phyloP scores from a whole-genome alignment of 2,329 filamentous ascomycete species.

The Purpureocillium lavendulum region DNA sequence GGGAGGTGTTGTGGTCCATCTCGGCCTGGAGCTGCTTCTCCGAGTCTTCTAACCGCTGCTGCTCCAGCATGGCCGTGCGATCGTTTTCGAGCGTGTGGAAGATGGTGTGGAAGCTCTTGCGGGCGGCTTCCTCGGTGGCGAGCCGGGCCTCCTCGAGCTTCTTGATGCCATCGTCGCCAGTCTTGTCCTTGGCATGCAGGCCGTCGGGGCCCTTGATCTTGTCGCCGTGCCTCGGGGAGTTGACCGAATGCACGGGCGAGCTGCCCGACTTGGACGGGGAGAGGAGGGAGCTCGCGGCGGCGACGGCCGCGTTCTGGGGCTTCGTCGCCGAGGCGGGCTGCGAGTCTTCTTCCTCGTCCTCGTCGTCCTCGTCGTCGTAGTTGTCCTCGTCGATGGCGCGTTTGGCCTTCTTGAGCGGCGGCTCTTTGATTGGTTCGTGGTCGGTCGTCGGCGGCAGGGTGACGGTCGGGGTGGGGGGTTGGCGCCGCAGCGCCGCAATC shows the following conservation, averaged over 20 bases:
- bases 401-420: slow-evolving; percentile 65
- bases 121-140: slow-evolving; percentile 81
- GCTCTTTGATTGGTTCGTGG: slow-evolving; percentile 49
- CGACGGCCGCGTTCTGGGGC: slow-evolving; percentile 40
- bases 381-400: slow-evolving; percentile 77
- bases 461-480: slow-evolving; percentile 27
- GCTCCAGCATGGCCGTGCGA: slow-evolving; percentile 91
- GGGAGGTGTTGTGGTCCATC: slow-evolving; percentile 59
- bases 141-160: slow-evolving; percentile 87
- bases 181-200: slow-evolving; percentile 51
- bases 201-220: slow-evolving; percentile 43
- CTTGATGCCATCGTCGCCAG: slow-evolving; percentile 82
- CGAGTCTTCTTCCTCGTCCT: slow-evolving; percentile 53
- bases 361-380: slow-evolving; percentile 73
- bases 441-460: slow-evolving; percentile 48
- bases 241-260: slow-evolving; percentile 54
- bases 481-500: slow-evolving; percentile 44
- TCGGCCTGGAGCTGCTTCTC: slow-evolving; percentile 95
- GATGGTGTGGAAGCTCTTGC: slow-evolving; percentile 82
- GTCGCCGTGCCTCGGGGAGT: slow-evolving; percentile 47
- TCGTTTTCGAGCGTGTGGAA: slow-evolving; percentile 96
- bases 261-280: slow-evolving; percentile 65
- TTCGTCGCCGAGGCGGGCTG: slow-evolving; percentile 40
- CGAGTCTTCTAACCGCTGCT: slow-evolving; percentile 92
- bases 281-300: slow-evolving; percentile 49